phyloP scores from a whole-genome alignment of 176 grass and related monocot species.

The Triticum aestivum region DNA sequence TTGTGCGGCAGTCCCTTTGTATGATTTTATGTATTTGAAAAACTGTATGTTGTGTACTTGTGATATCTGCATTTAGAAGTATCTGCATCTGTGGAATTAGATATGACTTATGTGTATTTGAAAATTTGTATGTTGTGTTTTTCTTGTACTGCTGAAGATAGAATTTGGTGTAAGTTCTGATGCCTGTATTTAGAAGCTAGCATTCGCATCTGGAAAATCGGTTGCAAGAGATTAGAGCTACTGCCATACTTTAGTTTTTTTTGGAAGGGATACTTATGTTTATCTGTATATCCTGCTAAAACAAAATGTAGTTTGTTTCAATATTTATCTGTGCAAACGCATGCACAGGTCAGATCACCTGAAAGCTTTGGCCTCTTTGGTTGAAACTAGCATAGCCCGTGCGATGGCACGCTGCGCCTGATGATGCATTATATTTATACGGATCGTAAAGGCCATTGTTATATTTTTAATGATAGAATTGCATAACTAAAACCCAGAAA shows the following conservation, averaged over 20 bases:
- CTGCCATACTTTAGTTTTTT: no score
- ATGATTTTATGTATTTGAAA: slow-evolving; percentile 2
- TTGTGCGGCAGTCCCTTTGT: not conserved
- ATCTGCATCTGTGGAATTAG: not conserved
- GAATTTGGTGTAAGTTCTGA: not conserved
- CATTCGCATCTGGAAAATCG: not conserved
- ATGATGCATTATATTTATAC: no score
- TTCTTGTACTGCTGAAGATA: not conserved
- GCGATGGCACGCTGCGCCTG: no score
- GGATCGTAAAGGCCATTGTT: no score
- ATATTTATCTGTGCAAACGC: not conserved
- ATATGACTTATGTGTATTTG: not conserved
- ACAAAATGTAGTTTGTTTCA: not conserved
- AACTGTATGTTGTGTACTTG: not conserved
- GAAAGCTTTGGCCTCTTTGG: not conserved
- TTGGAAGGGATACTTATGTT: not conserved
- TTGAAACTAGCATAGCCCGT: no score
- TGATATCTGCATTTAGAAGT: not conserved
- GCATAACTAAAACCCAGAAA: no score
- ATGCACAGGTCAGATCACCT: not conserved
- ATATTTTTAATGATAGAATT: no score
- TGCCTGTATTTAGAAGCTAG: not conserved
- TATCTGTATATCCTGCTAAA: not conserved
- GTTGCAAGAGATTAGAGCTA: not conserved
- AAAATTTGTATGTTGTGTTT: not conserved